These are phyloP conservation scores for Skeletonema menzelii DNA, from an alignment of 108 stramenopile genomes.

Conservation along the genomic window DNA sequence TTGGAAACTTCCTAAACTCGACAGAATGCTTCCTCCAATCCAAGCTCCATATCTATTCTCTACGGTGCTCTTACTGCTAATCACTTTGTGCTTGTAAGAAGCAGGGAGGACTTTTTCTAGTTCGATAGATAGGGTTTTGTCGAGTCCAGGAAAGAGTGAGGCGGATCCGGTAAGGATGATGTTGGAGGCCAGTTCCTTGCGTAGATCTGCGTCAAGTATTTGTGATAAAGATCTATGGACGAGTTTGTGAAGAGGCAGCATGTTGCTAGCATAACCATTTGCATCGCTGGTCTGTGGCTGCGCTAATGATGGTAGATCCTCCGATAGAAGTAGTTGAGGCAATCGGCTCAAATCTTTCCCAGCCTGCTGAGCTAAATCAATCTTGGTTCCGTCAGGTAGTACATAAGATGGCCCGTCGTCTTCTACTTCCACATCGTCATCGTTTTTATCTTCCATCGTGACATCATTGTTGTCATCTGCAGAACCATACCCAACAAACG, in stretches of 20 bases:
- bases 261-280: slow-evolving; percentile 30
- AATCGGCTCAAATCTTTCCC: slow-evolving; percentile 70
- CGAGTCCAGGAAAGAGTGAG: slow-evolving; percentile 68
- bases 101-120: slow-evolving; percentile 52
- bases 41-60: slow-evolving; percentile 86
- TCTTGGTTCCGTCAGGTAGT: slow-evolving; percentile 70
- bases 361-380: slow-evolving; percentile 52
- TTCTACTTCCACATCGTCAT: slow-evolving; percentile 12
- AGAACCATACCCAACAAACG: slow-evolving; percentile 20
- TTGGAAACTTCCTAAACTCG: slow-evolving; percentile 95
- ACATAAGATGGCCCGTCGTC: slow-evolving; percentile 36
- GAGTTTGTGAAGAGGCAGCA: slow-evolving; percentile 70
- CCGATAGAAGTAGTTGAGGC: slow-evolving; percentile 67
- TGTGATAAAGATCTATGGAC: slow-evolving; percentile 69
- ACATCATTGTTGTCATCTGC: slow-evolving; percentile 17
- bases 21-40: slow-evolving; percentile 95
- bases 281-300: slow-evolving; percentile 3
- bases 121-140: slow-evolving; percentile 71
- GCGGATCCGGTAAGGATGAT: slow-evolving; percentile 75
- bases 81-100: slow-evolving; percentile 69
- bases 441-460: slow-evolving; percentile 25
- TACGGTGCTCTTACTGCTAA: slow-evolving; percentile 58
- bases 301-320: slow-evolving; percentile 53
- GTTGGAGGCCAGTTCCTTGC: slow-evolving; percentile 77
- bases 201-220: slow-evolving; percentile 76